Conservation (phyloP, 768 basidiomycete genomes). For the Daedaleopsis sinensis region DNA sequence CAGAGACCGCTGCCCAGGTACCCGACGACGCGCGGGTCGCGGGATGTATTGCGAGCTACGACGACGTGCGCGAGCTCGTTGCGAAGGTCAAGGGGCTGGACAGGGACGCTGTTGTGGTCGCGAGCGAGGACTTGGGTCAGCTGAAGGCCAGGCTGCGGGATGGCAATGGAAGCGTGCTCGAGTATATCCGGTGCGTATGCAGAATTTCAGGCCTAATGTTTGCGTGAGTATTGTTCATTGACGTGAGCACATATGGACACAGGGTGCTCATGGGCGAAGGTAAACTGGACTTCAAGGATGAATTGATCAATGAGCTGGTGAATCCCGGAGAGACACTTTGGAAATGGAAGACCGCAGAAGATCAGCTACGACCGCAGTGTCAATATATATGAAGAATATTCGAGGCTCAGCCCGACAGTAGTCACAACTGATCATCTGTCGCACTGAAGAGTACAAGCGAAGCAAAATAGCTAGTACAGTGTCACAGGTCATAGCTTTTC, state of each 20-base stretch:
- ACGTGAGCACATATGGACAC: background rate
- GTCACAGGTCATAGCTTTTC: too few species aligned
- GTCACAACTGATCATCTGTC: too few species aligned
- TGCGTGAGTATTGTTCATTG: too few species aligned
- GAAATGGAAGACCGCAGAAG: constrained; percentile 25
- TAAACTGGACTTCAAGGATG: constrained; percentile 19
- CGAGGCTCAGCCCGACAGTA: too few species aligned
- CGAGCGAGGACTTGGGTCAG: constrained; percentile 1
- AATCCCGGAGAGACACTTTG: constrained; percentile 24
- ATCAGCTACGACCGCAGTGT: constrained; percentile 5
- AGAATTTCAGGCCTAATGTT: too few species aligned
- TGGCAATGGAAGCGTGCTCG: too few species aligned
- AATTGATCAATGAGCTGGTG: constrained; percentile 25
- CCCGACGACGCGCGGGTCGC: constrained; percentile 25
- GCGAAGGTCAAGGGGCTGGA: background rate
- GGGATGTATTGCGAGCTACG: constrained; percentile 17
- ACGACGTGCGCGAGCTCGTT: constrained; percentile 12
- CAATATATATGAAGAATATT: too few species aligned
- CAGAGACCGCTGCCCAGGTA: constrained; percentile 4
- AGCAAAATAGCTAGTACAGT: too few species aligned
- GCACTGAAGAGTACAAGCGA: too few species aligned
- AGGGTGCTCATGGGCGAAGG: constrained; percentile 26
- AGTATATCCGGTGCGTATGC: too few species aligned
- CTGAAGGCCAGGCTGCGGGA: background rate
- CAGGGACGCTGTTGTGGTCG: background rate